phyloP scores from a whole-genome alignment of 352 stramenopile genomes.

The Phytophthora podocarpi region DNA sequence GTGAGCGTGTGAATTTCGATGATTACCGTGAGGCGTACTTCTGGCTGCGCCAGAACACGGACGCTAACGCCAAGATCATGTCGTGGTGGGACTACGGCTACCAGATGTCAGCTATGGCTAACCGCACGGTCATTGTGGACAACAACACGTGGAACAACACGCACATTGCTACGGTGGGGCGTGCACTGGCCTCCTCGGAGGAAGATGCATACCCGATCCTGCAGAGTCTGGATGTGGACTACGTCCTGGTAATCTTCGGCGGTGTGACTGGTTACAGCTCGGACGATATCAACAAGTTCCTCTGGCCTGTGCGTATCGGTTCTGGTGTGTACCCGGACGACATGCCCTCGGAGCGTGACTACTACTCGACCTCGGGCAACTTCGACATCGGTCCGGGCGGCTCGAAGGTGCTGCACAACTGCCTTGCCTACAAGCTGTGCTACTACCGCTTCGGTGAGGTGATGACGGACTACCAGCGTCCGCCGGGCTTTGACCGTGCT shows the following conservation, averaged over 20 bases:
- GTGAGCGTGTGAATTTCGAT: conserved; percentile 92
- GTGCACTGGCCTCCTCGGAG: conserved; percentile 82
- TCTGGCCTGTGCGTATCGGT: conserved; percentile 93
- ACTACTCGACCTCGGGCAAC: conserved; percentile 78
- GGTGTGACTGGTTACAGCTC: conserved; percentile 87
- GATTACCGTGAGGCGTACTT: conserved; percentile 98
- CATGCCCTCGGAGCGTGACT: conserved; percentile 89
- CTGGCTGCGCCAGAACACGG: conserved; percentile 91
- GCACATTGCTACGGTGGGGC: conserved; percentile 95
- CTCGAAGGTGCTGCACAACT: conserved; percentile 91
- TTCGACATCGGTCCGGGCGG: conserved; percentile 86
- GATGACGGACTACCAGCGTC: conserved; percentile 82
- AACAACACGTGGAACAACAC: conserved; percentile 98
- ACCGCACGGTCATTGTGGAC: conserved; percentile 91
- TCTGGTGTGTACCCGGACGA: conserved; percentile 83
- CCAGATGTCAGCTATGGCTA: conserved; percentile 92
- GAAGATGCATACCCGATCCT: conserved; percentile 91
- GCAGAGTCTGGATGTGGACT: conserved; percentile 92
- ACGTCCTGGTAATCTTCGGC: conserved; percentile 93
- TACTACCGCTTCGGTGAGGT: conserved; percentile 94
- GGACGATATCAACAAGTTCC: conserved; percentile 94
- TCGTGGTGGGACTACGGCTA: conserved; percentile 94
- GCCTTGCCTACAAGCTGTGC: conserved; percentile 93
- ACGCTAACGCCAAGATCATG: conserved; percentile 87
- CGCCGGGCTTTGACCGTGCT: conserved; percentile 85